Evolutionary conservation across 1,284 basidiomycete genomes (phyloP), one percentile per base, ranked within the genome.

Genomic region (Papiliotrema fonsecae): DNA sequence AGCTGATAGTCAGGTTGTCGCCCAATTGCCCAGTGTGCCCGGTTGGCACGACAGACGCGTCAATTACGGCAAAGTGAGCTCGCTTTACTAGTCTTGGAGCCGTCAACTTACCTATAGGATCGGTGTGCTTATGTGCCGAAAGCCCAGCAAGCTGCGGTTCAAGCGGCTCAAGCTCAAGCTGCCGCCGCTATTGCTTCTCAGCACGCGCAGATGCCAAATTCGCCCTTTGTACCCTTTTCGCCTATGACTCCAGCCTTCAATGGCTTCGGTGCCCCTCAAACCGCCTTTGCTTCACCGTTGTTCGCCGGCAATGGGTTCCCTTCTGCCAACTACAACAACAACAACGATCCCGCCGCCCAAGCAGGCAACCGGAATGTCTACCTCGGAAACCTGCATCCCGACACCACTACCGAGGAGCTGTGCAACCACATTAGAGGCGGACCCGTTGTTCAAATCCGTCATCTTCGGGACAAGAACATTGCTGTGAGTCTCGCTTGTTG

Each of bases 401-500:
- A 96, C 77, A 92, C 89, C 21, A 86, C 84, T 5, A 79, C 86
- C 3, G 91, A 96, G 74, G 92, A 96, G 70, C 75, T 96, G 56
- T 96, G 91, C 76, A 96, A 96, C 66, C 84, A 88, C 25, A 86
- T 97, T 56, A 81, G 92, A 26, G 92, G 92, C 26, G 92, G 92
- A 48, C 87, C 92, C 49, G 75, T 96, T 45, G 68, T 75, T 47
- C 88, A 92, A 75, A 83, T 94, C 65, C 77, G 88, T 54, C 92
- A 90, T 71, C 87, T 94, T 82, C 83, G 85, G 57, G 91, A 94
- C 64, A 94, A 93, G 77, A 88, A 92, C 68, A 92, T 92, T 65
- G 89, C 88, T 61, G 88, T 89, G 60, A 59, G 72, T 62, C n/a
- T 6, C 28, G 40, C 35, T 14, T 18, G 6, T 24, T 16, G n/a